phyloP scores from a whole-genome alignment of 1,139 yeast species.

The Blastobotrys illinoisensis region DNA sequence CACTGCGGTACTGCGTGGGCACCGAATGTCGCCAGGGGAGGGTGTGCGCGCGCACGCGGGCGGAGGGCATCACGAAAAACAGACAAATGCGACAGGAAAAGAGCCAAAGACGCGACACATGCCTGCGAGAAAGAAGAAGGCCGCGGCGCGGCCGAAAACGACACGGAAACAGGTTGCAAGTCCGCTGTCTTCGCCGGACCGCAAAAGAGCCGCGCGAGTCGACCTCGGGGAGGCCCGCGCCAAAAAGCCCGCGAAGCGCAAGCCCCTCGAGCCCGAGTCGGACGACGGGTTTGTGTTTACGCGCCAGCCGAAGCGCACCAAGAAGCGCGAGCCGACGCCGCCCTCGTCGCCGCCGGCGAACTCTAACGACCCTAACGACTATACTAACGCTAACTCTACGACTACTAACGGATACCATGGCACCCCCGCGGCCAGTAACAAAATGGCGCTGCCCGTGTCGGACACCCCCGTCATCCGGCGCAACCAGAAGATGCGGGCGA shows the following conservation, averaged over 20 bases:
- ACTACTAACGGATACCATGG: conserved; percentile 10
- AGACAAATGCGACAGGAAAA: neutral
- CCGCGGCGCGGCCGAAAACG: neutral
- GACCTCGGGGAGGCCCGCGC: neutral
- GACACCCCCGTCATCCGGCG: conserved; percentile 41
- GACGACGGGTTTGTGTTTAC: conserved; percentile 24
- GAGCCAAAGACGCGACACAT: neutral
- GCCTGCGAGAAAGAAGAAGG: neutral
- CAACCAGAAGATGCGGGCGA: conserved; percentile 32
- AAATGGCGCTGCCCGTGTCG: conserved; percentile 34
- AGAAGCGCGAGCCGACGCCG: conserved; percentile 6
- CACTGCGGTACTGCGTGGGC: too few species aligned
- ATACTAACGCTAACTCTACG: conserved; percentile 1
- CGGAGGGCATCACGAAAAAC: neutral
- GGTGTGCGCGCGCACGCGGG: neutral
- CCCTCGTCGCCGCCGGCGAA: conserved; percentile 8
- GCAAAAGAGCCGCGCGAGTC: neutral
- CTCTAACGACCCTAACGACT: conserved; percentile 1
- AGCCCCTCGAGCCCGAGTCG: neutral
- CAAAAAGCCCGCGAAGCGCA: neutral
- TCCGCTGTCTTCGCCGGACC: neutral
- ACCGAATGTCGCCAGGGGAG: too few species aligned
- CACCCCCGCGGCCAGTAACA: conserved; percentile 9
- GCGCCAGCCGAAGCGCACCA: conserved; percentile 9
- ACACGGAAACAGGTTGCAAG: neutral